Evolutionary conservation across 768 basidiomycete genomes (phyloP).

Genomic region (Neoboletus brunneissimus): DNA sequence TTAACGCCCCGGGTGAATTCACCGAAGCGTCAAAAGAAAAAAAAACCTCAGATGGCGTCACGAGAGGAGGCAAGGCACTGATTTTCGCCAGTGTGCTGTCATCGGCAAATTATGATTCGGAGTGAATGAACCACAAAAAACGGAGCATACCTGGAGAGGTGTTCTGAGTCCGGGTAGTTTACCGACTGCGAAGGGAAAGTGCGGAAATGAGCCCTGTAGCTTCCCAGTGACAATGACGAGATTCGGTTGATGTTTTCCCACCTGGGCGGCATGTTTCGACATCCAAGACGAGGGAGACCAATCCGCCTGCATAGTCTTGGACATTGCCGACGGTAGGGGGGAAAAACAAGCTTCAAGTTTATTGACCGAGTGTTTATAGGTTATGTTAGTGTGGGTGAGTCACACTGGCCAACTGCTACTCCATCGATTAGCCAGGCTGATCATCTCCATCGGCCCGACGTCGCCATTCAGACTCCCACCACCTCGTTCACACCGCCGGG

Average conservation of each 20-base stretch:
- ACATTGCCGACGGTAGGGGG: slow-evolving; percentile 6
- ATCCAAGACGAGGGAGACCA: slow-evolving; percentile 86
- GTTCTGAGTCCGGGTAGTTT: slow-evolving; percentile 60
- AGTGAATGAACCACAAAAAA: background rate
- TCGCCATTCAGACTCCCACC: background rate
- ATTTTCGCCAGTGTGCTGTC: slow-evolving; percentile 80
- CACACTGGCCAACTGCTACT: background rate
- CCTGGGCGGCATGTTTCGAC: slow-evolving; percentile 73
- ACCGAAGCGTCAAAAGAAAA: background rate
- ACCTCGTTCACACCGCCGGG: background rate
- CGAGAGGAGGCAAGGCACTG: slow-evolving; percentile 77
- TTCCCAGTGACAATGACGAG: background rate
- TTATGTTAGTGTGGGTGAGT: background rate
- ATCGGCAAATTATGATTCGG: background rate
- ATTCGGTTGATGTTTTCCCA: slow-evolving; percentile 25
- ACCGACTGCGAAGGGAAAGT: slow-evolving; percentile 49
- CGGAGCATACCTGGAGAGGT: slow-evolving; percentile 52
- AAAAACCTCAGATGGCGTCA: slow-evolving; percentile 87
- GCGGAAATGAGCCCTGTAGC: background rate
- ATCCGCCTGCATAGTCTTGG: slow-evolving; percentile 1
- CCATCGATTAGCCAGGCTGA: background rate
- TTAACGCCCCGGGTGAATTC: slow-evolving; percentile 27
- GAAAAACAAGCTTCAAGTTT: background rate
- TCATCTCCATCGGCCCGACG: background rate
- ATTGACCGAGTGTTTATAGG: background rate